Conservation (phyloP, 1,139 yeast genomes). For the Meyerozyma smithsonii region DNA sequence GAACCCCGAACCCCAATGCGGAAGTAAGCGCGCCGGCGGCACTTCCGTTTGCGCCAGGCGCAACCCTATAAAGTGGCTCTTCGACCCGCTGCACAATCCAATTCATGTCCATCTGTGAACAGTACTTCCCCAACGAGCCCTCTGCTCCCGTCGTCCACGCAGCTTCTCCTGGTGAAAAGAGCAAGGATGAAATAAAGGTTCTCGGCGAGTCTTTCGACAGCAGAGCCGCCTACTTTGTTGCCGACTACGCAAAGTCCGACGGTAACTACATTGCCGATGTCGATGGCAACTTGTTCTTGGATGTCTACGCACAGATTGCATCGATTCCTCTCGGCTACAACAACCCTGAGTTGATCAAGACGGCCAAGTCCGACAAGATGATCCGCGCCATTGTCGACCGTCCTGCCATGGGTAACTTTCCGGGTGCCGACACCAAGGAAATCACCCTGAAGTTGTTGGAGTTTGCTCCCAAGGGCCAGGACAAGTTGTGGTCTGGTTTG, state of each 20-base stretch:
- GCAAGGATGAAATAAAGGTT: slow-evolving; percentile 39
- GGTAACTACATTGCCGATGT: slow-evolving; percentile 73
- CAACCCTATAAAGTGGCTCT: not conserved
- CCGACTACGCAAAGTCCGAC: slow-evolving; percentile 60
- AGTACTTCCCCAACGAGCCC: slow-evolving; percentile 69
- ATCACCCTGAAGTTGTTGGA: slow-evolving; percentile 54
- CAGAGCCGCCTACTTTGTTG: slow-evolving; percentile 63
- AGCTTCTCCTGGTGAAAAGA: slow-evolving; percentile 61
- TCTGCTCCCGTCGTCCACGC: slow-evolving; percentile 46
- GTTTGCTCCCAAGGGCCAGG: slow-evolving; percentile 69
- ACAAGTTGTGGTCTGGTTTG: slow-evolving; percentile 66
- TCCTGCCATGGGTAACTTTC: slow-evolving; percentile 77
- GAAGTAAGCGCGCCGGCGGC: slow-evolving; percentile 3
- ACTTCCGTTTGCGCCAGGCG: not conserved
- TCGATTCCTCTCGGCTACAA: slow-evolving; percentile 78
- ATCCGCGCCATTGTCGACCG: slow-evolving; percentile 65
- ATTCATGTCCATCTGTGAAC: slow-evolving; percentile 39
- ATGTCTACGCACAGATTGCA: slow-evolving; percentile 74
- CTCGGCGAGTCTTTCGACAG: slow-evolving; percentile 58
- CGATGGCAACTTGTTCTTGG: slow-evolving; percentile 65
- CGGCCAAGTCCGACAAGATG: slow-evolving; percentile 63
- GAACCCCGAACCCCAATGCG: not conserved
- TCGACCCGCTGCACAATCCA: not conserved
- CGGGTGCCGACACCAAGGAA: slow-evolving; percentile 56
- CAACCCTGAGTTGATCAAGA: slow-evolving; percentile 61